Conservation (phyloP, 1,139 yeast genomes). For the Yamadazyma friedrichii region DNA sequence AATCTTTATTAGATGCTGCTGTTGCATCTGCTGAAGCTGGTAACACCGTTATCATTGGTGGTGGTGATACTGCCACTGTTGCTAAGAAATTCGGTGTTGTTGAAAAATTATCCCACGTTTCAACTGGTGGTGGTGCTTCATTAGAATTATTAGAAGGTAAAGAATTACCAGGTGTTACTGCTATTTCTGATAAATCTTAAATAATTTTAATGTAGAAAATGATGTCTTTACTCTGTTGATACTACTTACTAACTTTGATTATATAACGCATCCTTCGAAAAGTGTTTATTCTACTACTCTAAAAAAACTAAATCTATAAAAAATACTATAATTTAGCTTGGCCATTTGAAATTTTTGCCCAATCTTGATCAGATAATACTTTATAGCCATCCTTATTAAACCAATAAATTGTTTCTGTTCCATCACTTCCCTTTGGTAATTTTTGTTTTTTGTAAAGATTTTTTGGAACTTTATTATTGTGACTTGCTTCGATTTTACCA, state of each 20-base stretch:
- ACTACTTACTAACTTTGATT: neutral
- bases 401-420: constrained; percentile 68
- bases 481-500: constrained; percentile 61
- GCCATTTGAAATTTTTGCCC: constrained; percentile 52
- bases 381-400: constrained; percentile 57
- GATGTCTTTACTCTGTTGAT: neutral
- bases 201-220: constrained; percentile 1
- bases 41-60: constrained; percentile 95
- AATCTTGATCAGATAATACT: constrained; percentile 55
- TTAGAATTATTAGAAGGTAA: constrained; percentile 97
- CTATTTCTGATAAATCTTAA: constrained; percentile 67
- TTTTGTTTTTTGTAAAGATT: constrained; percentile 72
- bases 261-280: neutral
- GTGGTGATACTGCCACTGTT: constrained; percentile 99
- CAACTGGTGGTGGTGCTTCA: constrained; percentile 99
- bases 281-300: neutral
- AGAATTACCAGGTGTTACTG: constrained; percentile 94
- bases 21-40: constrained; percentile 84
- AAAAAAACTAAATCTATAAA: constrained; percentile 4
- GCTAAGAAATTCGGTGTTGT: constrained; percentile 96
- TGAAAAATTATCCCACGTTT: constrained; percentile 92
- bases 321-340: constrained; percentile 24
- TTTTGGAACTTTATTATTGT: constrained; percentile 86
- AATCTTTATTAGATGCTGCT: constrained; percentile 80
- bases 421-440: constrained; percentile 69